Evolutionary conservation across 345 rosid genomes (phyloP).

Genomic region (Dovyalis caffra): DNA sequence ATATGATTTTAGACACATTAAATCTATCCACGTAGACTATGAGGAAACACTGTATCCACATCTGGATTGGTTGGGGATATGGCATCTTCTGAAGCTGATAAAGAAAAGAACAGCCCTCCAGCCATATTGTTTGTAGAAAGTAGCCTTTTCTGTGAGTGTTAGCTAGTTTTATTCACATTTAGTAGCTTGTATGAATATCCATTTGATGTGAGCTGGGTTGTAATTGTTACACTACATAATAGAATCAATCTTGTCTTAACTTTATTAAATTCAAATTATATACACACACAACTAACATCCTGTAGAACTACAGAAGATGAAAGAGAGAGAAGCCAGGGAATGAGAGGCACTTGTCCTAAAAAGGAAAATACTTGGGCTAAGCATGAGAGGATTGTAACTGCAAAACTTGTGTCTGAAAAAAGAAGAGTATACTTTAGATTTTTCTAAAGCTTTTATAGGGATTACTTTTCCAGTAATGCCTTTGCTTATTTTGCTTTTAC

Average conservation of each 20-base stretch:
- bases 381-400: not conserved
- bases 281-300: not conserved
- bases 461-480: not conserved
- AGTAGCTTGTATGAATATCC: not conserved
- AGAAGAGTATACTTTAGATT: too few species aligned
- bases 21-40: not conserved
- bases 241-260: not conserved
- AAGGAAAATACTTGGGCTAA: not conserved
- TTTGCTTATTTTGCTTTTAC: not conserved
- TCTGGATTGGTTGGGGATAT: not conserved
- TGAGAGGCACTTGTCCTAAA: not conserved
- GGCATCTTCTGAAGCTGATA: not conserved
- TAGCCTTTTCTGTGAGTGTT: not conserved
- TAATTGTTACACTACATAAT: not conserved
- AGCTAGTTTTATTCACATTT: not conserved
- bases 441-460: too few species aligned
- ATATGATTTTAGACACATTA: not conserved
- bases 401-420: too few species aligned
- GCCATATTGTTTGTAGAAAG: not conserved
- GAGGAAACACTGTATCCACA: not conserved
- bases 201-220: too few species aligned
- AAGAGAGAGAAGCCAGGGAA: not conserved
- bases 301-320: not conserved
- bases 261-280: not conserved
- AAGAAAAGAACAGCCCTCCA: not conserved